Conservation (phyloP, 805 yeast species). For the Yarrowia sp. region DNA sequence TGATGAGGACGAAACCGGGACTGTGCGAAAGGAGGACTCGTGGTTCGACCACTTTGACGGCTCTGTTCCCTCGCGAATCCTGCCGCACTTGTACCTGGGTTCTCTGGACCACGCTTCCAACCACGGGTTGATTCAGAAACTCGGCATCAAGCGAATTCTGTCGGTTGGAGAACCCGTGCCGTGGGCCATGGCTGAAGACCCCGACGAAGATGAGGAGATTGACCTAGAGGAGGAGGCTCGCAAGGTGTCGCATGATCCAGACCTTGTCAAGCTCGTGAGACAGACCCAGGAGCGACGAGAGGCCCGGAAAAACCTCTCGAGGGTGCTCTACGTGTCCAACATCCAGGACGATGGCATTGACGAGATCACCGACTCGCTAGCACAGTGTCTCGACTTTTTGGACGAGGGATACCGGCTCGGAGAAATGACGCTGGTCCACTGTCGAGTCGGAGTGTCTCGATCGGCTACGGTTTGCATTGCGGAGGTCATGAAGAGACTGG, state of each 20-base stretch:
- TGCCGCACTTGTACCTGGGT: slow-evolving; percentile 83
- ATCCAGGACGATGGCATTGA: slow-evolving; percentile 92
- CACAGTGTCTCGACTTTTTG: slow-evolving; percentile 62
- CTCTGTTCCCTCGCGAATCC: slow-evolving; percentile 75
- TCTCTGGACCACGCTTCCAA: slow-evolving; percentile 77
- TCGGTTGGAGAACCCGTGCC: slow-evolving; percentile 79
- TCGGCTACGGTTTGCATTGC: slow-evolving; percentile 96
- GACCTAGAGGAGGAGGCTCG: slow-evolving; percentile 15
- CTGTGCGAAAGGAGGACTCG: neutral
- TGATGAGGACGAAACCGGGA: neutral
- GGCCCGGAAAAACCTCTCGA: slow-evolving; percentile 39
- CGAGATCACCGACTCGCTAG: slow-evolving; percentile 58
- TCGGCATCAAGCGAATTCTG: slow-evolving; percentile 71
- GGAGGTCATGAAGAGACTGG: slow-evolving; percentile 78
- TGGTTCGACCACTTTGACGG: slow-evolving; percentile 48
- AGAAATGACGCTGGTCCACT: slow-evolving; percentile 71
- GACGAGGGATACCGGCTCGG: slow-evolving; percentile 48
- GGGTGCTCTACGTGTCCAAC: slow-evolving; percentile 62
- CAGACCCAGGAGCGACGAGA: slow-evolving; percentile 18
- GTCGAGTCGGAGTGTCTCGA: slow-evolving; percentile 93
- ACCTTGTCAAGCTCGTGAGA: neutral
- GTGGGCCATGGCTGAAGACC: slow-evolving; percentile 46
- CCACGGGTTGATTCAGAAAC: slow-evolving; percentile 53
- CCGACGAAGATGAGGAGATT: slow-evolving; percentile 15
- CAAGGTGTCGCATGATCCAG: slow-evolving; percentile 9